Conservation (phyloP, 75 land plant genomes). For the Selaginella tamariscina region DNA sequence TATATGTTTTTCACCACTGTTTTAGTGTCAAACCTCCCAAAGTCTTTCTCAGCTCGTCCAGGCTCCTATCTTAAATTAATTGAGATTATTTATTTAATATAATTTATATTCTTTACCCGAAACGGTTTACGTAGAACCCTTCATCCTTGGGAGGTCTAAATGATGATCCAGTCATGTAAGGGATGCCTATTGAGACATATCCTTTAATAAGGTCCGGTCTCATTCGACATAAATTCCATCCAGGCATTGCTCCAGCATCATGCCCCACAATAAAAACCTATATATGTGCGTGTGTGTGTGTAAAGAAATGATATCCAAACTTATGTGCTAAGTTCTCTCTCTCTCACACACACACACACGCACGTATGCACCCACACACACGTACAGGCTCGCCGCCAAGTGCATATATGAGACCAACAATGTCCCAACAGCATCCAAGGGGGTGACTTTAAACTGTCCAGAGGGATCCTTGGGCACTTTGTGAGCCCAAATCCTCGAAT, state of each 20-base stretch:
- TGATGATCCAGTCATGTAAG: not conserved
- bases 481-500: slow-evolving; percentile 24
- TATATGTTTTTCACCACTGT: slow-evolving; percentile 51
- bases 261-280: not conserved
- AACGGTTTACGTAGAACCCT: not conserved
- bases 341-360: no score
- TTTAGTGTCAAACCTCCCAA: slow-evolving; percentile 47
- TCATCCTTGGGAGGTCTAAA: not conserved
- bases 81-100: not conserved
- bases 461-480: not conserved
- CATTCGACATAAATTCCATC: slow-evolving; percentile 1
- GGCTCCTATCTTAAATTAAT: slow-evolving; percentile 32
- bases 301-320: not conserved
- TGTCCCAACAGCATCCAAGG: slow-evolving; percentile 3
- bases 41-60: slow-evolving; percentile 65
- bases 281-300: not conserved
- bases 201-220: not conserved
- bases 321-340: not conserved
- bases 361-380: no score
- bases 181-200: not conserved
- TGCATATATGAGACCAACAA: not conserved
- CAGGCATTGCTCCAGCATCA: not conserved
- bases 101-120: not conserved
- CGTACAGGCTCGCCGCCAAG: not conserved
- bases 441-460: not conserved